These are phyloP conservation scores for Plenodomus biglobosus DNA, from an alignment of 2,329 filamentous ascomycete species.

Conservation along the genomic window DNA sequence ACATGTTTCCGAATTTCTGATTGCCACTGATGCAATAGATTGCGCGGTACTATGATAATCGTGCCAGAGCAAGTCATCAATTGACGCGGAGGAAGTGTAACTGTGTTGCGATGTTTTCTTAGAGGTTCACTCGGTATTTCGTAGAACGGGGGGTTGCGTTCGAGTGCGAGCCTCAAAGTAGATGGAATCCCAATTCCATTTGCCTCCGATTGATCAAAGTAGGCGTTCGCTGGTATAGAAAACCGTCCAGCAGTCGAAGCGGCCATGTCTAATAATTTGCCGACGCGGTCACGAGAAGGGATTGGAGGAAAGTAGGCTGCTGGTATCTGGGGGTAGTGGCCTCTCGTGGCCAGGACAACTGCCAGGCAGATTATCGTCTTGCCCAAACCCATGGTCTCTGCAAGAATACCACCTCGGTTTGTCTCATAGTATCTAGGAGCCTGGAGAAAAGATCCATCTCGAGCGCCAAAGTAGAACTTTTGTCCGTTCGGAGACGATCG, in stretches of 20 bases:
- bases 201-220: constrained; percentile 58
- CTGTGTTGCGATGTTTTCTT: constrained; percentile 48
- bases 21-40: constrained; percentile 82
- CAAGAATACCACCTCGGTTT: constrained; percentile 73
- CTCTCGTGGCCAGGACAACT: constrained; percentile 70
- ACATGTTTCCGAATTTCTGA: constrained; percentile 81
- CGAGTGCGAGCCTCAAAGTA: constrained; percentile 26
- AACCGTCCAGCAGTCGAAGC: constrained; percentile 67
- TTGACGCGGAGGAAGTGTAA: constrained; percentile 46
- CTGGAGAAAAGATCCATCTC: constrained; percentile 62
- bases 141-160: constrained; percentile 44
- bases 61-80: constrained; percentile 70
- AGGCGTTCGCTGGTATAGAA: constrained; percentile 69
- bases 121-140: constrained; percentile 45
- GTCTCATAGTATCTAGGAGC: constrained; percentile 74
- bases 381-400: constrained; percentile 76
- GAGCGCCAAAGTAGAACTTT: constrained; percentile 70
- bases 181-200: constrained; percentile 38
- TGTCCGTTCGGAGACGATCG: constrained; percentile 62
- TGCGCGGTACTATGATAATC: constrained; percentile 78
- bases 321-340: constrained; percentile 67
- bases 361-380: constrained; percentile 85
- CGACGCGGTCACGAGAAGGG: constrained; percentile 54
- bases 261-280: constrained; percentile 72
- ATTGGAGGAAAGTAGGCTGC: constrained; percentile 56